Evolutionary conservation across 2,329 filamentous ascomycete species (phyloP), one percentile per base, ranked within the genome.

Genomic region (Fusarium nygamai): DNA sequence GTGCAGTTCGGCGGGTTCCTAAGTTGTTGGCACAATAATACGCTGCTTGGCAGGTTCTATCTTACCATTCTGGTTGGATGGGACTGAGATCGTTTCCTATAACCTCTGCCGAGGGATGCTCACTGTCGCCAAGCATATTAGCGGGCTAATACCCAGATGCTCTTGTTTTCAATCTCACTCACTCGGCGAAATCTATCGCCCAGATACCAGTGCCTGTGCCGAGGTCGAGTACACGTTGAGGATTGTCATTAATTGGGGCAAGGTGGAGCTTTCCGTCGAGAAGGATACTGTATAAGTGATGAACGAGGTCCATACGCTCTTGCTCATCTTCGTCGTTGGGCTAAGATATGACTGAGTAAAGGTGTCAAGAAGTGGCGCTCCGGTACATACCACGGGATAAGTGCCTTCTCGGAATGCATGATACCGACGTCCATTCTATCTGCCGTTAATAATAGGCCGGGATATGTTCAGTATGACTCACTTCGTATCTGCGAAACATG

Each of bases 141-240:
- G 20, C 5, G 20, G 20, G 31, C 20, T 36, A n/a, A 19, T n/a
- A 54, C 24, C 33, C 17, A 2, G 48, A 19, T 9, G 2, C 3
- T 16, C 17, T 20, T 13, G 20, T 3, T 31, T 17, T 6, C 8
- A 20, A 27, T 27, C 1, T 12, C 14, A n/a, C 70, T 48, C 22
- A 73, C 70, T 73, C 70, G 31, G 70, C 70, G 43, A 73, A 73
- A 8, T 73, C 69, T 20, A 73, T 73, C 5, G 63, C 69, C 69
- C 69, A 72, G 4, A 72, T 72, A 9, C 69, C 71, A 13, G 70
- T 73, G 0, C 72, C 72, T 6, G 72, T 74, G 16, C 71, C 72
- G 6, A 72, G 69, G 22, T 74, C 72, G 2, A 74, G 64, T 9
- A 74, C 72, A 2, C 72, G 72, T 7, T 61, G 69, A 8, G 29